Conservation (phyloP, 2,329 filamentous ascomycete species). For the Herpotrichia juniperi region DNA sequence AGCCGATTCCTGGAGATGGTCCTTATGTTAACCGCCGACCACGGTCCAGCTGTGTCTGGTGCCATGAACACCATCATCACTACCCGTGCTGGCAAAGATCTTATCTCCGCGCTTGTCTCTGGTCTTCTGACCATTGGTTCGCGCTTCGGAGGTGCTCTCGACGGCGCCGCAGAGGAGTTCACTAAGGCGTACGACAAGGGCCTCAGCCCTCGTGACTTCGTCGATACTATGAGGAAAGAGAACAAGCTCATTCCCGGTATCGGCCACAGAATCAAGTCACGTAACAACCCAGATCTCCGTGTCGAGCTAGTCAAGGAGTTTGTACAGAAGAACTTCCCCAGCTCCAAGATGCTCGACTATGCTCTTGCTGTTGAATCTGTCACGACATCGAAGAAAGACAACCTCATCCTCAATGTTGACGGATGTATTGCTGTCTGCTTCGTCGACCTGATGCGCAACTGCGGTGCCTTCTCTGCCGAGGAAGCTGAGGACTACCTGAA, state of each 20-base stretch:
- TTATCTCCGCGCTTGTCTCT: slow-evolving; percentile 92
- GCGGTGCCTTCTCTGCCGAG: slow-evolving; percentile 92
- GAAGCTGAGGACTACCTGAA: slow-evolving; percentile 98
- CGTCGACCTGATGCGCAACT: slow-evolving; percentile 96
- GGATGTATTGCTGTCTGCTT: slow-evolving; percentile 99
- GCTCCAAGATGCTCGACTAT: slow-evolving; percentile 97
- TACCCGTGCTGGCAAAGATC: slow-evolving; percentile 97
- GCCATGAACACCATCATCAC: slow-evolving; percentile 99
- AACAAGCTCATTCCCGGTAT: slow-evolving; percentile 99
- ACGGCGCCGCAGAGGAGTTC: slow-evolving; percentile 98
- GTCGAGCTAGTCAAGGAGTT: slow-evolving; percentile 99
- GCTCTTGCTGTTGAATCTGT: slow-evolving; percentile 97
- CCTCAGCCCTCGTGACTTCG: slow-evolving; percentile 96
- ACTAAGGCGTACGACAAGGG: slow-evolving; percentile 98
- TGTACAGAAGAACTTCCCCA: slow-evolving; percentile 96
- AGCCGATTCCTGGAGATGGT: slow-evolving; percentile 99
- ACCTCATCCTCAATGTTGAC: slow-evolving; percentile 98
- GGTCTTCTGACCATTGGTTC: slow-evolving; percentile 98
- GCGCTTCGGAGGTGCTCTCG: slow-evolving; percentile 96
- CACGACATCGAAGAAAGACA: slow-evolving; percentile 99
- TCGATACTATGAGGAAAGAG: slow-evolving; percentile 98
- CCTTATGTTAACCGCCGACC: slow-evolving; percentile 98
- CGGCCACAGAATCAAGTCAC: slow-evolving; percentile 98
- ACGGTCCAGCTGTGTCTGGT: slow-evolving; percentile 98
- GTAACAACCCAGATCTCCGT: slow-evolving; percentile 99